Evolutionary conservation across 2,329 filamentous ascomycete species (phyloP).

Genomic region (Blastomyces silverae): DNA sequence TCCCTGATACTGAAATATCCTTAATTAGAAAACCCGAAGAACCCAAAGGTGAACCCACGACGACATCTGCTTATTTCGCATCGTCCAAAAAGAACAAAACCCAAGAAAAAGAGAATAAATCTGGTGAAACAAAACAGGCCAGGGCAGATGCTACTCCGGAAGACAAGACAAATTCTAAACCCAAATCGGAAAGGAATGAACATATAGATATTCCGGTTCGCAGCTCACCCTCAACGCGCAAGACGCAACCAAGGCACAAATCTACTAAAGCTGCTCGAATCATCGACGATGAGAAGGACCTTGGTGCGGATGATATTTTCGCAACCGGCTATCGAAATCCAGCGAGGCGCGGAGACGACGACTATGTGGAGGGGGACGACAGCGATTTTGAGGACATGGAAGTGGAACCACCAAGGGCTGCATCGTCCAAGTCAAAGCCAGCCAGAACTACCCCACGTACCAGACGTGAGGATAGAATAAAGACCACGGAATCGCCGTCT

Average conservation of each 20-base stretch:
- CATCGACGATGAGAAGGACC: constrained; percentile 61
- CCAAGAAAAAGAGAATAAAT: constrained; percentile 30
- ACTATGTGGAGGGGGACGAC: constrained; percentile 62
- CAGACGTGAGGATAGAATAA: constrained; percentile 45
- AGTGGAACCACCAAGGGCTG: constrained; percentile 53
- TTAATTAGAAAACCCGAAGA: constrained; percentile 43
- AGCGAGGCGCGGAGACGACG: constrained; percentile 58
- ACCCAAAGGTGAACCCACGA: constrained; percentile 51
- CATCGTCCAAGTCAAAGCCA: constrained; percentile 41
- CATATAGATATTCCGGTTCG: constrained; percentile 52
- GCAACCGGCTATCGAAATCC: constrained; percentile 61
- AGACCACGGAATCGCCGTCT: constrained; percentile 46
- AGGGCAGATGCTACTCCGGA: constrained; percentile 29
- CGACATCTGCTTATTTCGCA: constrained; percentile 58
- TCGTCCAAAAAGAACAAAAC: constrained; percentile 52
- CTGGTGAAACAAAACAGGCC: constrained; percentile 21
- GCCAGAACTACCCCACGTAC: constrained; percentile 30
- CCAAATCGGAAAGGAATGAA: constrained; percentile 39
- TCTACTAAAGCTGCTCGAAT: constrained; percentile 33
- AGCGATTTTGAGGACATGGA: constrained; percentile 61
- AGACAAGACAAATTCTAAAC: constrained; percentile 32
- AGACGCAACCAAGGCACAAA: constrained; percentile 21
- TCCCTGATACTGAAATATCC: constrained; percentile 12
- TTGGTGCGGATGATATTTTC: constrained; percentile 73
- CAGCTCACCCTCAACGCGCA: constrained; percentile 17